A percentile compares a stretch with the other conserved stretches of the same genome.
Evolutionary conservation across 2,329 filamentous ascomycete species (phyloP).

Genomic region (Xylariaceae sp.): DNA sequence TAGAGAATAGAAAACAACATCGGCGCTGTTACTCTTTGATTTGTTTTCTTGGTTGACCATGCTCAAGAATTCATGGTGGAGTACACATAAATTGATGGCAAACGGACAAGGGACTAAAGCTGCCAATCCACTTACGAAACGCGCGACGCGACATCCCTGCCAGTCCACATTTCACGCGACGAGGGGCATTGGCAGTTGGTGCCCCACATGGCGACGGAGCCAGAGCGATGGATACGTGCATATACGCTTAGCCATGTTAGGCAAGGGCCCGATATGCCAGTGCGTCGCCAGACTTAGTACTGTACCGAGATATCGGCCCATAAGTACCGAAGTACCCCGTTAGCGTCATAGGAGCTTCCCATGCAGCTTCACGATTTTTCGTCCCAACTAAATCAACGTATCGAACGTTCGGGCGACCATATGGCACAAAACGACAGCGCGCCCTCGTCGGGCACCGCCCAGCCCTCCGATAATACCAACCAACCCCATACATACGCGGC

Average conservation of each 20-base stretch:
- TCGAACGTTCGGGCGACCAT: conserved; percentile 9
- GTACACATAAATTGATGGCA: not conserved
- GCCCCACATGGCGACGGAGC: conserved; percentile 6
- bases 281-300: not conserved
- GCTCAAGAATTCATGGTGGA: not conserved
- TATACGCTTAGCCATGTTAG: not conserved
- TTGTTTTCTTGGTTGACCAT: conserved; percentile 1
- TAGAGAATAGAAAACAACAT: not conserved
- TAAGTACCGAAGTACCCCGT: not conserved
- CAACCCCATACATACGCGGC: conserved; percentile 37
- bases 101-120: not conserved
- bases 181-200: conserved; percentile 16
- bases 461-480: conserved; percentile 33
- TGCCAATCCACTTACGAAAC: conserved; percentile 21
- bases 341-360: conserved; percentile 13
- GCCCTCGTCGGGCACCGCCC: conserved; percentile 32
- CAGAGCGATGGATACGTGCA: conserved; percentile 9
- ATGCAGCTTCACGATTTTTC: conserved; percentile 8
- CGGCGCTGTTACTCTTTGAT: not conserved
- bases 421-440: conserved; percentile 33
- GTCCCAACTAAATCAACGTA: not conserved
- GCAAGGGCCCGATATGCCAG: not conserved
- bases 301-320: not conserved
- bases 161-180: conserved; percentile 4
- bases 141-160: conserved; percentile 27